A percentile compares a stretch with the other conserved stretches of the same genome.
Conservation (phyloP, 2,329 filamentous ascomycete genomes). For the Stagonosporopsis cucurbitacearum region DNA sequence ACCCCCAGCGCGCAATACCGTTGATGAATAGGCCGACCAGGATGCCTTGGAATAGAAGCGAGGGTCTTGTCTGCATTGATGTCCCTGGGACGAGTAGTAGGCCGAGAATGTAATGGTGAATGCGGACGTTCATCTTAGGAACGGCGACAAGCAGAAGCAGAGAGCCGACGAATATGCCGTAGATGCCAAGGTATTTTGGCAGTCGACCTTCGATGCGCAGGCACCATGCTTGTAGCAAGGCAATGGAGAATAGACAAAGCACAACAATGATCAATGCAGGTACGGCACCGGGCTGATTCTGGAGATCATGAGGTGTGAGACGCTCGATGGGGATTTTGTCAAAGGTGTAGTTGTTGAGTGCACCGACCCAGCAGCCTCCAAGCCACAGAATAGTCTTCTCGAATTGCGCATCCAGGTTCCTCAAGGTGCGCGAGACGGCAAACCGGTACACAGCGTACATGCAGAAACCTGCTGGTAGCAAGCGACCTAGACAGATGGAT, state of each 20-base stretch:
- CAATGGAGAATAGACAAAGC: constrained; percentile 70
- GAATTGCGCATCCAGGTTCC: constrained; percentile 77
- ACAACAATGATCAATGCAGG: constrained; percentile 82
- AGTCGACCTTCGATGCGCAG: constrained; percentile 86
- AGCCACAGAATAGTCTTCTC: constrained; percentile 93
- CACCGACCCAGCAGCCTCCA: constrained; percentile 87
- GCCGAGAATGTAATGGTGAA: constrained; percentile 94
- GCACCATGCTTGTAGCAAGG: constrained; percentile 79
- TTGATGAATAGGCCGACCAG: constrained; percentile 92
- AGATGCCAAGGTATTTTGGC: constrained; percentile 77
- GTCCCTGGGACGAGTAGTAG: constrained; percentile 88
- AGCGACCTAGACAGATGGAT: constrained; percentile 78
- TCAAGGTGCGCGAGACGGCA: constrained; percentile 75
- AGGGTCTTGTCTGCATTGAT: constrained; percentile 82
- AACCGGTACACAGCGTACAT: constrained; percentile 87
- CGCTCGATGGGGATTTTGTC: constrained; percentile 92
- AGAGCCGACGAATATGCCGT: constrained; percentile 69
- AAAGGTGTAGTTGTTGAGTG: constrained; percentile 93
- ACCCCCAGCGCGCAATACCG: constrained; percentile 92
- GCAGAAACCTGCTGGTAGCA: constrained; percentile 85
- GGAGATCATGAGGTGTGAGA: constrained; percentile 86
- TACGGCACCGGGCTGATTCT: constrained; percentile 87
- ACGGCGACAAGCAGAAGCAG: constrained; percentile 74
- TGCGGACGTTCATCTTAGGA: constrained; percentile 80
- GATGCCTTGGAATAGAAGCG: constrained; percentile 86